Evolutionary conservation across 371 early-diverging fungal species (phyloP).

Genomic region (Apophysomyces variabilis): DNA sequence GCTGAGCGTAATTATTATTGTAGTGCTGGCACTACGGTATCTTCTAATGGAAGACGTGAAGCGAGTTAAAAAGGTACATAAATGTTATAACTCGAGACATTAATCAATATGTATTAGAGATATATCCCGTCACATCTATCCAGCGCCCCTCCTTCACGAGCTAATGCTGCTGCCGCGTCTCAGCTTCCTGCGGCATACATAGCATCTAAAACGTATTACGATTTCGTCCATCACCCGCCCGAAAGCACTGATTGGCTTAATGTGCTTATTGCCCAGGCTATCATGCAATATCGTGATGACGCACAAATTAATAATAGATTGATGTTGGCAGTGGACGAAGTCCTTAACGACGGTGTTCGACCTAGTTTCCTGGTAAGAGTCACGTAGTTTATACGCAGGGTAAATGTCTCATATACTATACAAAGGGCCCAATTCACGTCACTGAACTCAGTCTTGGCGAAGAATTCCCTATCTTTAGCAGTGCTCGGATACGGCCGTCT

Average conservation of each 20-base stretch:
- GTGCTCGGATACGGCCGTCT: slow-evolving; percentile 71
- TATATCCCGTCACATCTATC: slow-evolving; percentile 51
- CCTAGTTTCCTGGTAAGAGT: slow-evolving; percentile 78
- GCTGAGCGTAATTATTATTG: slow-evolving; percentile 57
- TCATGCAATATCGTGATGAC: slow-evolving; percentile 84
- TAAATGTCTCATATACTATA: not conserved
- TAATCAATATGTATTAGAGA: slow-evolving; percentile 25
- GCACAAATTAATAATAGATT: slow-evolving; percentile 76
- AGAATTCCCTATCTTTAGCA: slow-evolving; percentile 83
- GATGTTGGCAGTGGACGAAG: slow-evolving; percentile 74
- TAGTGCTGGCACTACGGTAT: slow-evolving; percentile 61
- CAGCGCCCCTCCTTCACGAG: slow-evolving; percentile 38
- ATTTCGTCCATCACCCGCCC: slow-evolving; percentile 63
- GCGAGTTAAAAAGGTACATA: slow-evolving; percentile 45
- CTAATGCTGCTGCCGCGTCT: slow-evolving; percentile 28
- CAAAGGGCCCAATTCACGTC: slow-evolving; percentile 81
- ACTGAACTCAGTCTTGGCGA: slow-evolving; percentile 90
- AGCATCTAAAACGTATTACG: slow-evolving; percentile 66
- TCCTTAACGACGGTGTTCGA: slow-evolving; percentile 78
- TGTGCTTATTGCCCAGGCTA: slow-evolving; percentile 85
- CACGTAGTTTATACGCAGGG: not conserved
- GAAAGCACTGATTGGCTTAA: slow-evolving; percentile 95
- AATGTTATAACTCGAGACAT: not conserved
- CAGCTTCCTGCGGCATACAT: slow-evolving; percentile 51
- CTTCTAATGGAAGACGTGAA: slow-evolving; percentile 66